Evolutionary conservation across 345 rosid genomes (phyloP), one percentile per base, ranked within the genome.

Genomic region (Carallia pectinifolia): DNA sequence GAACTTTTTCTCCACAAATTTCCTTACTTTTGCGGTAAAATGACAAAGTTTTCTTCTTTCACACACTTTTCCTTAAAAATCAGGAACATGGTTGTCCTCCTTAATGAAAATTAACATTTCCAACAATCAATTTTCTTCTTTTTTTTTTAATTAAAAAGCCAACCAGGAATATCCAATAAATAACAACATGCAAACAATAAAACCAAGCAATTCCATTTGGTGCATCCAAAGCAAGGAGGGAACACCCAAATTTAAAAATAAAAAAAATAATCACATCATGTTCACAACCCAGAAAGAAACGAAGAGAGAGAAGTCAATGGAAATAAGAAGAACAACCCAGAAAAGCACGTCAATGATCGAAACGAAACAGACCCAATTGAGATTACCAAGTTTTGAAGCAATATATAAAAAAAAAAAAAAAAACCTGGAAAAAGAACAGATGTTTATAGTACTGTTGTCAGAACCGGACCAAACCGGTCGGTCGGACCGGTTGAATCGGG

Each of bases 401-500:
- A 53, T 48, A 53, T 38, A 2, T 33, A 33, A 1, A 33, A 68
- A 18, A 17, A 55, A 39, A 23, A 23, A 23, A 75, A 16, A 37
- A 29, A 40, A 74, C 78, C 74, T 71, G n/a, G 69, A 74, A 62
- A 68, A 66, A 66, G 71, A 44, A 44, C 48, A 12, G 16, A 44
- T 44, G 48, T 3, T 44, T 44, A 15, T 12, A 44, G 50, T 0
- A 23, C 23, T 23, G 23, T 23, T 23, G 23, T 23, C 23, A 23
- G 23, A 23, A 23, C 23, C 23, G 23, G 23, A 23, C 23, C 0
- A 23, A 0, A 23, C 23, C 23, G 23, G 23, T 23, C 23, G 23
- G 23, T 23, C 23, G 23, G 23, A 23, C 23, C 23, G 23, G 23
- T 23, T 23, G 23, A 23, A 23, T 0, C 23, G 23, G 0, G 23